Evolutionary conservation across 106 monocot genomes (phyloP).

Genomic region (Dendrobium huoshanense): DNA sequence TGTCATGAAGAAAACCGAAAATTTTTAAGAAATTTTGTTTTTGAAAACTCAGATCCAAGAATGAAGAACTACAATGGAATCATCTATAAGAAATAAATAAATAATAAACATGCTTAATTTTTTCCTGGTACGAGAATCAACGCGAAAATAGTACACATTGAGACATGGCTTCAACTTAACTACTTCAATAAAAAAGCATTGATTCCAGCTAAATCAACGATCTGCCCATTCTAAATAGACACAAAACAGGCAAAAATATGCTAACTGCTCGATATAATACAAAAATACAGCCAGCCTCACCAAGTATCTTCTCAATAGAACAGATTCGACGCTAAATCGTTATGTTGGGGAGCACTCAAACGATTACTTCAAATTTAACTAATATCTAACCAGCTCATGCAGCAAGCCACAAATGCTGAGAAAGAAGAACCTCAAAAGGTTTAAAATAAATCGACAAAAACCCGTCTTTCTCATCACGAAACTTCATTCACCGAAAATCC

Average conservation of each 20-base stretch:
- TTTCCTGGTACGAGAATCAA: background rate
- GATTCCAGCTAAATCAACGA: background rate
- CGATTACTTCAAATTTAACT: background rate
- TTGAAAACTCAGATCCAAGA: background rate
- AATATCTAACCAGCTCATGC: conserved; percentile 1
- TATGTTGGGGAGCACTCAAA: no score
- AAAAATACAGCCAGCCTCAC: background rate
- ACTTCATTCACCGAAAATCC: background rate
- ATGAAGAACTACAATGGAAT: background rate
- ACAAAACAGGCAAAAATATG: background rate
- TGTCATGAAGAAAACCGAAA: background rate
- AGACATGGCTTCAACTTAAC: background rate
- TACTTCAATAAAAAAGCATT: background rate
- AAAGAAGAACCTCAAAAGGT: background rate
- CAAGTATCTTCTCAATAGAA: background rate
- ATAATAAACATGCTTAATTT: conserved; percentile 33
- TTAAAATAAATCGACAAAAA: no score
- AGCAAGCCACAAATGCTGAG: background rate
- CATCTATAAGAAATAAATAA: background rate
- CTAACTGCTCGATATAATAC: background rate
- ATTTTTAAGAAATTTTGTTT: background rate
- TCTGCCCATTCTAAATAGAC: background rate
- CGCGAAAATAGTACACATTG: background rate
- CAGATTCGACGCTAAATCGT: background rate
- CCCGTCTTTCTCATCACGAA: background rate